phyloP scores from a whole-genome alignment of 371 early-diverging fungal species.

The Lichtheimia hyalospora region DNA sequence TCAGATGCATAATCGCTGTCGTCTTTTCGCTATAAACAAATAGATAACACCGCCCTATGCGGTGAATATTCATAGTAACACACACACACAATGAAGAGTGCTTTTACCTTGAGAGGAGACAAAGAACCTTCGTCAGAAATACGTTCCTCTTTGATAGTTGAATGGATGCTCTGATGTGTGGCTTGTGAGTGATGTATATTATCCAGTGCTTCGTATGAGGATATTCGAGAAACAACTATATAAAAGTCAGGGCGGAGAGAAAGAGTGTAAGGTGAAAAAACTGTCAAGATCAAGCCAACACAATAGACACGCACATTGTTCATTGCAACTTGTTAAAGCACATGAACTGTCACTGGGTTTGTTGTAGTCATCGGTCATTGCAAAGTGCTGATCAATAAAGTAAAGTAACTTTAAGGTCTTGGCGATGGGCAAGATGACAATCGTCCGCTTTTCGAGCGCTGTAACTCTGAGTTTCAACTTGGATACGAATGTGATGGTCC shows the following conservation, averaged over 20 bases:
- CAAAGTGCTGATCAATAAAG: background rate
- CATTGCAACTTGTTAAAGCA: background rate
- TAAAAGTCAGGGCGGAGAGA: background rate
- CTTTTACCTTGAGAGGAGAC: constrained; percentile 1
- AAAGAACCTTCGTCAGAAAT: background rate
- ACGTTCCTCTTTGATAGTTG: too few relatives aligned
- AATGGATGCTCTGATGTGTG: too few relatives aligned
- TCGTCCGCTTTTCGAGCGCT: too few relatives aligned
- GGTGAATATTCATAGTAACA: background rate
- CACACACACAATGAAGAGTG: background rate
- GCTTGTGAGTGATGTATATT: background rate
- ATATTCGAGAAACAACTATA: background rate
- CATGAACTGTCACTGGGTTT: background rate
- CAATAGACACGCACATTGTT: background rate
- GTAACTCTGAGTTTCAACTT: too few relatives aligned
- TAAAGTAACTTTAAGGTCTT: background rate
- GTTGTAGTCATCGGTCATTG: background rate
- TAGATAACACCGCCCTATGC: background rate
- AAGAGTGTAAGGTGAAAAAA: background rate
- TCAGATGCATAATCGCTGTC: constrained; percentile 6
- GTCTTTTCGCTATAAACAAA: constrained; percentile 5
- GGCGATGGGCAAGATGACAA: background rate
- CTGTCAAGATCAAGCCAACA: background rate
- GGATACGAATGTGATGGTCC: too few relatives aligned
- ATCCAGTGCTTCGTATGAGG: background rate